Base-by-base conservation (phyloP, 108 stramenopile genomes). In the Fragilaria radians region DNA sequence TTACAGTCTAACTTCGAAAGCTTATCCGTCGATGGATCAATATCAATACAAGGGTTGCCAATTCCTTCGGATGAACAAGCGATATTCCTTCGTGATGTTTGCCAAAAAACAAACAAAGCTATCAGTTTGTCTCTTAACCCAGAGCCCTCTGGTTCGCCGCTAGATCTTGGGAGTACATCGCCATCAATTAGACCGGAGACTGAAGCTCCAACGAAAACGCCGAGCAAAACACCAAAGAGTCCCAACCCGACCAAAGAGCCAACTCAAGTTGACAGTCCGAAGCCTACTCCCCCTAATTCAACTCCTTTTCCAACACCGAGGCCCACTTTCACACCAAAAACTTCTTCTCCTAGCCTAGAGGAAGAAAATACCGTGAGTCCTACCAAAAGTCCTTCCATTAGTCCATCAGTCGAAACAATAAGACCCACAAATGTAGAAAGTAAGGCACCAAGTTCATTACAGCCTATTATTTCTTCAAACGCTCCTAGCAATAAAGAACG, bases 1-100 rank as follows among this genome's bases (percentile, higher is more conserved):
- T 66, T 77, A 0, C 54, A 67, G 51, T 25, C 31, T 18, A 46
- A 47, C 1, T 65, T 55, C 46, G 25, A n/a, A 21, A 34, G 27
- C 9, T 53, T 59, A 32, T 31, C 52, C 3, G 48, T 49, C 5
- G 45, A 58, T 36, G 59, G 34, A 32, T 18, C 52, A 49, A 62
- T 42, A 48, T 29, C 33, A 18, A 34, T 4, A 46, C 19, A 55
- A 56, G 36, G 36, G 7, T 7, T 42, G 36, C 11, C 36, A 14
- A 14, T 7, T 42, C 36, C 36, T 11, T 11, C 36, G 11, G 36
- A 42, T 7, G 36, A 7, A 14, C 36, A 42, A 42, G 14, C 7
- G 11, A 42, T 42, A 7, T 7, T 42, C 36, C 36, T 42, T 42
- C 7, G 11, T 7, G 14, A 42, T 14, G 14, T 42, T 11, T 42